Conservation (phyloP, 2,329 filamentous ascomycete species). For the Fusarium secorum region DNA sequence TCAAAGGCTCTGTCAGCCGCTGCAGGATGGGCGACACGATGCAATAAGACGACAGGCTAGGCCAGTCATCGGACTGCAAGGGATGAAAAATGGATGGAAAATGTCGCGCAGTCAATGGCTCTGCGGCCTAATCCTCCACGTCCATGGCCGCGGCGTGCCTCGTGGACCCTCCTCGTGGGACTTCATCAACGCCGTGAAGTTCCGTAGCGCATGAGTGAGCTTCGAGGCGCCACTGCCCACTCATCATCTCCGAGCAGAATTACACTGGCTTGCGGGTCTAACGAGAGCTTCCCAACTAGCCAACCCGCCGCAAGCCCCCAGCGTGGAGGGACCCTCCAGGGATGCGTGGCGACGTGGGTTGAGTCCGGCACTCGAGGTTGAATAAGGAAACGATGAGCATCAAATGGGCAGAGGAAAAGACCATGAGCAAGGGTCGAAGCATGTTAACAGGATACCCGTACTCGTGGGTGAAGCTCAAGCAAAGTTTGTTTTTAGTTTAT, state of each 20-base stretch:
- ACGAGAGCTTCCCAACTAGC: constrained; percentile 14
- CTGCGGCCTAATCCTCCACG: constrained; percentile 13
- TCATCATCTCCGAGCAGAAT: constrained; percentile 39
- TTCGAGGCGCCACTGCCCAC: constrained; percentile 23
- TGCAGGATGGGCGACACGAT: not conserved
- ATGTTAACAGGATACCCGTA: not conserved
- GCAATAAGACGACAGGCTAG: not conserved
- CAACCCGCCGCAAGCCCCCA: constrained; percentile 15
- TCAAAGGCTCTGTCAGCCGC: not conserved
- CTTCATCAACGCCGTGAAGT: constrained; percentile 28
- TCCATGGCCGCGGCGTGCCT: constrained; percentile 27
- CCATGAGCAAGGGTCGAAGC: not conserved
- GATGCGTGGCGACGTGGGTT: constrained; percentile 28
- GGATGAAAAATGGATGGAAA: constrained; percentile 13
- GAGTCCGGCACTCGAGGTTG: constrained; percentile 13
- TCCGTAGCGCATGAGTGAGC: constrained; percentile 19
- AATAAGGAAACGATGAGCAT: constrained; percentile 21
- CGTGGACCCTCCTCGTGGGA: constrained; percentile 29
- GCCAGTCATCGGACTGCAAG: constrained; percentile 17
- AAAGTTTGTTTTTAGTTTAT: constrained; percentile 5
- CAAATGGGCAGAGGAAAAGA: constrained; percentile 13
- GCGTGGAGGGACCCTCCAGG: constrained; percentile 24
- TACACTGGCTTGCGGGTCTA: constrained; percentile 25
- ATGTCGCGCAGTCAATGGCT: constrained; percentile 33
- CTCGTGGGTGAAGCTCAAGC: not conserved